These are phyloP conservation scores for Sporothrix inflata DNA, from an alignment of 2,329 filamentous ascomycete genomes.

Conservation along the genomic window DNA sequence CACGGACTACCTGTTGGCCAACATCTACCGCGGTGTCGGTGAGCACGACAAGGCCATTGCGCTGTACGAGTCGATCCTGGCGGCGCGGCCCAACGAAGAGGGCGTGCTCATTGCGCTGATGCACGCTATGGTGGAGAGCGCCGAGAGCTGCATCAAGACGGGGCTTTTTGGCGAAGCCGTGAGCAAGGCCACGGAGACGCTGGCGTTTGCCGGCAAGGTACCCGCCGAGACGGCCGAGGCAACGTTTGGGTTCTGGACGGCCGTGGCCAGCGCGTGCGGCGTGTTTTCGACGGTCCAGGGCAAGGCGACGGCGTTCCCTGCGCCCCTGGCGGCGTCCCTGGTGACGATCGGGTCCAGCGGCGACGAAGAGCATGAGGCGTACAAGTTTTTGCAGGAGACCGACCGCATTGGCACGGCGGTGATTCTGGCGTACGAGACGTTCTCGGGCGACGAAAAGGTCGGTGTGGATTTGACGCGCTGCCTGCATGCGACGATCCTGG, in stretches of 20 bases:
- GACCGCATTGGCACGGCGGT: conserved; percentile 63
- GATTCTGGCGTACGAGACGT: conserved; percentile 49
- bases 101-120: conserved; percentile 86
- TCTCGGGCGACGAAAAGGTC: conserved; percentile 52
- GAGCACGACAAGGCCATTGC: conserved; percentile 81
- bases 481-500: conserved; percentile 74
- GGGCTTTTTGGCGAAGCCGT: conserved; percentile 85
- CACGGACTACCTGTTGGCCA: conserved; percentile 93
- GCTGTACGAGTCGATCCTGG: conserved; percentile 75
- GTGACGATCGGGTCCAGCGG: conserved; percentile 46
- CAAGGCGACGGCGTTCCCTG: conserved; percentile 65
- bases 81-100: conserved; percentile 71
- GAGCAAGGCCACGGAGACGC: conserved; percentile 68
- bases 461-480: conserved; percentile 59
- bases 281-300: conserved; percentile 80
- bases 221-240: conserved; percentile 65
- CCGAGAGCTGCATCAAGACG: conserved; percentile 74
- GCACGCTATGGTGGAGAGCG: conserved; percentile 84
- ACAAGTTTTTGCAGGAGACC: conserved; percentile 66
- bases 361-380: conserved; percentile 45
- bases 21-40: conserved; percentile 90
- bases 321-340: conserved; percentile 59
- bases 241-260: conserved; percentile 91
- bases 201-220: conserved; percentile 68
- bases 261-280: conserved; percentile 83